These are phyloP conservation scores for Astragalus membranaceus DNA, from an alignment of 306 rosid species.

Conservation along the genomic window DNA sequence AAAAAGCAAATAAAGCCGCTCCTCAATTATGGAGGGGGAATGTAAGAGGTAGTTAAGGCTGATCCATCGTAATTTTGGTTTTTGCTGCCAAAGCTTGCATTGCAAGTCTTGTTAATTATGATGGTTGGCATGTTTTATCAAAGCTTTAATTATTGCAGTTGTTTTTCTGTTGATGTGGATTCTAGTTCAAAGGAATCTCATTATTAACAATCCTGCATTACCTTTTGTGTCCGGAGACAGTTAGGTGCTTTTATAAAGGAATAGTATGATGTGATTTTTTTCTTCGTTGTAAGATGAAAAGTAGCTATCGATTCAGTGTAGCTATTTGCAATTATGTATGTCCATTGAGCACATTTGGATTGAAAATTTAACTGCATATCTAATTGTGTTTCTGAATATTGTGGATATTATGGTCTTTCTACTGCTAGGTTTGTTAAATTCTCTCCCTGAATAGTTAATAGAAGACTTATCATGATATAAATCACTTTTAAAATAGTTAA, in stretches of 20 bases:
- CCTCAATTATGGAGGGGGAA: background rate
- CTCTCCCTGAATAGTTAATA: too few relatives aligned
- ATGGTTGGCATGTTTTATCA: constrained; percentile 9
- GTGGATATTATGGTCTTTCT: background rate
- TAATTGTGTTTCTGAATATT: background rate
- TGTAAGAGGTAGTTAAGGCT: constrained; percentile 33
- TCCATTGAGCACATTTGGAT: background rate
- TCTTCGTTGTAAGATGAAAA: background rate
- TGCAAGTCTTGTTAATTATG: constrained; percentile 19
- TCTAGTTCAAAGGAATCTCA: constrained; percentile 16
- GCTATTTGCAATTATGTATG: background rate
- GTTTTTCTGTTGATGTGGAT: background rate
- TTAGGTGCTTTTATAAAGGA: background rate
- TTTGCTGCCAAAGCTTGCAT: constrained; percentile 25
- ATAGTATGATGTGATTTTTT: background rate
- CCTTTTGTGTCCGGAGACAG: background rate
- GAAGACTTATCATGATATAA: too few relatives aligned
- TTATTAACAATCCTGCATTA: background rate
- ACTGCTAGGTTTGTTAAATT: background rate
- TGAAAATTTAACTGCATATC: background rate
- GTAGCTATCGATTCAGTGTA: background rate
- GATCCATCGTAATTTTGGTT: constrained; percentile 38
- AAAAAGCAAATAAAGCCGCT: background rate
- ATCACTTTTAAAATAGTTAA: too few relatives aligned
- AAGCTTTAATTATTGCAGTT: constrained; percentile 2